Evolutionary conservation across 768 basidiomycete genomes (phyloP), one percentile per base, ranked within the genome.

Genomic region (Leccinum imitatum): DNA sequence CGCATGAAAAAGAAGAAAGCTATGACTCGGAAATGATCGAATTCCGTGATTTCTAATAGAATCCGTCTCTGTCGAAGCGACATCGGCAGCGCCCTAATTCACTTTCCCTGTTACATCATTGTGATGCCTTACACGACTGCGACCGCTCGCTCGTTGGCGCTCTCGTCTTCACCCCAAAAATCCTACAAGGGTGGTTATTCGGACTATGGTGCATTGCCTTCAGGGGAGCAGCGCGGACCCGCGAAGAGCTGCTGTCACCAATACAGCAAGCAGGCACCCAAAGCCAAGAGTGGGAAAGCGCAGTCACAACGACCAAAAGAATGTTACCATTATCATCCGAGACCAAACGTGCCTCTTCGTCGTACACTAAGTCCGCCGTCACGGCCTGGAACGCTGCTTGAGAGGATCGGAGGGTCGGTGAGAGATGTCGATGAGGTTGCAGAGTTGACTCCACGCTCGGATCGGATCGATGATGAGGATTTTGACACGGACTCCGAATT

Each of bases 331-430:
- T 21, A 51, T 47, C 3, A 21, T 46, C 44, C 59, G 54, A 39
- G 59, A 33, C 46, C 27, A 35, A 53, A 63, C 47, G 31, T 50
- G 6, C 58, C 57, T 25, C 51, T 69, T 35, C 54, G 48, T 48
- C 69, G 62, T 60, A 37, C 35, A 44, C 9, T 63, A 57, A 69
- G 63, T 59, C 58, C 59, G 17, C 53, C 63, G 3, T 23, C 33
- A 33, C 33, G 33, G 33, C 11, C 65, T 31, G 59, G 58, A 21
- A 50, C 61, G 44, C 27, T 71, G 31, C 59, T 71, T 60, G 65
- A 61, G 53, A 65, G 69, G 58, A 67, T 71, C 21, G 67, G 65
- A 30, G 56, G 53, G 25, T 52, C 56, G 2, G 27, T 47, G 17
- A 44, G 46, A 39, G 64, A 57, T 15, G 14, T 37, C 14, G 37